A percentile compares a stretch with the other conserved stretches of the same genome.
These are phyloP conservation scores for Tetrahymena borealis DNA, from an alignment of 73 alveolate genomes.

Conservation along the genomic window DNA sequence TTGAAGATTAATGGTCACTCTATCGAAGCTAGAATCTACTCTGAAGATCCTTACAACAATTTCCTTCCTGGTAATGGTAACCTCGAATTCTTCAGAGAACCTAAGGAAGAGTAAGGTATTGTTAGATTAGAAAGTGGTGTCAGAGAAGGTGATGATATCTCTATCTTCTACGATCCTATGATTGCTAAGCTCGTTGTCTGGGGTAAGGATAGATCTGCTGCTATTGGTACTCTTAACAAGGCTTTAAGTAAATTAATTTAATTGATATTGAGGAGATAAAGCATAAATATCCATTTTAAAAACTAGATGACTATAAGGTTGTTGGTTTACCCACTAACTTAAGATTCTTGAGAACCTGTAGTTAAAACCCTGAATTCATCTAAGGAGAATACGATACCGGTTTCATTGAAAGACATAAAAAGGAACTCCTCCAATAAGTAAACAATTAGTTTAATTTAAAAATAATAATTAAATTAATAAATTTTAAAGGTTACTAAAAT, in stretches of 20 bases:
- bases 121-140: slow-evolving; percentile 86
- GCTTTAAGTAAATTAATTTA: slow-evolving; percentile 28
- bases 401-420: slow-evolving; percentile 52
- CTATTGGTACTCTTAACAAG: slow-evolving; percentile 48
- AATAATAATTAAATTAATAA: neutral
- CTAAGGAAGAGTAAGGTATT: slow-evolving; percentile 33
- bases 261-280: neutral
- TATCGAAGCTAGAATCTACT: slow-evolving; percentile 81
- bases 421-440: slow-evolving; percentile 29
- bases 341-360: slow-evolving; percentile 58
- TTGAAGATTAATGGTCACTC: slow-evolving; percentile 75
- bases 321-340: slow-evolving; percentile 78
- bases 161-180: slow-evolving; percentile 85
- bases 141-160: slow-evolving; percentile 73
- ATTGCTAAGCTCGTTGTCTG: slow-evolving; percentile 76
- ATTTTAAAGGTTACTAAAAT: neutral
- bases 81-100: slow-evolving; percentile 56
- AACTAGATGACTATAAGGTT: slow-evolving; percentile 56
- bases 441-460: neutral
- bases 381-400: slow-evolving; percentile 62
- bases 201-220: slow-evolving; percentile 69
- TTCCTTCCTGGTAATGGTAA: slow-evolving; percentile 82
- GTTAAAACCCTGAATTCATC: slow-evolving; percentile 51
- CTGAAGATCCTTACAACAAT: slow-evolving; percentile 76
- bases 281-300: neutral